Evolutionary conservation across 441 rosid species (phyloP).

Genomic region (Aquilaria agallochum): DNA sequence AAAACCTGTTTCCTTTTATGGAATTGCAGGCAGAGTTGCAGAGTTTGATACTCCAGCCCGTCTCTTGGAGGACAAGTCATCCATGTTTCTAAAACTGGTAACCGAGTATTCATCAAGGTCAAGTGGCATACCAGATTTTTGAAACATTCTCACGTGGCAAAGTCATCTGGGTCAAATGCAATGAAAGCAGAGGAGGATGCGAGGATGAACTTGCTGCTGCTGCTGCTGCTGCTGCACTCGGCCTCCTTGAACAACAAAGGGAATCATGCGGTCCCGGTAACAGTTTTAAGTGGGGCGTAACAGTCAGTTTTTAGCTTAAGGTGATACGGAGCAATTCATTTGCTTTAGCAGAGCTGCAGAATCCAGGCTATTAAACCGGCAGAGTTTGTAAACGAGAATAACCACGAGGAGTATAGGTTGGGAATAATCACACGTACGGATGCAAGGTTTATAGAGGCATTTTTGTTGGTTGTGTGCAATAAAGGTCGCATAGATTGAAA

Average conservation of each 20-base stretch:
- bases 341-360: conserved; percentile 12
- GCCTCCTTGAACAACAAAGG: conserved; percentile 13
- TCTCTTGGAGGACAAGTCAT: conserved; percentile 89
- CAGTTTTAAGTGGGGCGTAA: conserved; percentile 10
- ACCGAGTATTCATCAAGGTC: conserved; percentile 95
- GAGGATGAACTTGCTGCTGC: conserved; percentile 15
- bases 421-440: conserved; percentile 18
- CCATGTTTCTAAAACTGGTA: conserved; percentile 95
- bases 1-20: conserved; percentile 4
- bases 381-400: conserved; percentile 23
- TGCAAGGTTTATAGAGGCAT: background rate
- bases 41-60: conserved; percentile 87
- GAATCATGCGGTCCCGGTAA: conserved; percentile 5
- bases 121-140: conserved; percentile 84
- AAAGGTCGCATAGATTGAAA: conserved; percentile 26
- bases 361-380: conserved; percentile 8
- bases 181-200: conserved; percentile 12
- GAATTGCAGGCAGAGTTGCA: conserved; percentile 76
- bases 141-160: conserved; percentile 26
- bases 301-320: conserved; percentile 11
- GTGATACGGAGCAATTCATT: conserved; percentile 12
- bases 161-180: conserved; percentile 11
- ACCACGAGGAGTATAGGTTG: conserved; percentile 13
- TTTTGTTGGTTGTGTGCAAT: conserved; percentile 32
- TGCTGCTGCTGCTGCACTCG: conserved; percentile 18